Conservation (phyloP, 257 asterid species). For the Primulina tabacum region DNA sequence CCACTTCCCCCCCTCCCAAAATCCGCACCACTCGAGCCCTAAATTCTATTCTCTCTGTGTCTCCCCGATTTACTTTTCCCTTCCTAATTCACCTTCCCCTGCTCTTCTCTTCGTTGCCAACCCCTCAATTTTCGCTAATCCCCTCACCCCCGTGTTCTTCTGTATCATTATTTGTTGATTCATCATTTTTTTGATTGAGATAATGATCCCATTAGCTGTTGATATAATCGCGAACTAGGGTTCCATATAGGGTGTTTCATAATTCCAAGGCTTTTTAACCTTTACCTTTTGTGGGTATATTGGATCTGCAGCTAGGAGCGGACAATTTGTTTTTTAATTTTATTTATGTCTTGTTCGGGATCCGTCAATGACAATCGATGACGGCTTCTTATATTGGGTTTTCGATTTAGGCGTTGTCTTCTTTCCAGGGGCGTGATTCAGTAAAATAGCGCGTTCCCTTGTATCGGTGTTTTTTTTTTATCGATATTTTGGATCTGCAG, state of each 20-base stretch:
- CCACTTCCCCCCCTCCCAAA: too few species aligned
- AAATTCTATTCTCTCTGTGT: too few species aligned
- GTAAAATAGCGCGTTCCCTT: not conserved
- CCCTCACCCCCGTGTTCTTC: slow-evolving; percentile 16
- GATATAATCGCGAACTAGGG: not conserved
- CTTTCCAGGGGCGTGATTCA: slow-evolving; percentile 38
- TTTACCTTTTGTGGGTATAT: slow-evolving; percentile 12
- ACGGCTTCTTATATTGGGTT: slow-evolving; percentile 41
- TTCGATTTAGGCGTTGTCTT: slow-evolving; percentile 30
- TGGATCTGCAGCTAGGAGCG: slow-evolving; percentile 15
- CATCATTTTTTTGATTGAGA: not conserved
- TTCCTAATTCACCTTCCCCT: slow-evolving; percentile 24
- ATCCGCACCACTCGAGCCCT: too few species aligned
- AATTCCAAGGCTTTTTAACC: not conserved
- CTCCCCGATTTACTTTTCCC: not conserved
- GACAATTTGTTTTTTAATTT: too few species aligned
- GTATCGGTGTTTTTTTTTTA: slow-evolving; percentile 21
- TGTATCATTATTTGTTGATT: not conserved
- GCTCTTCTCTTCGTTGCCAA: not conserved
- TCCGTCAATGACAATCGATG: slow-evolving; percentile 25
- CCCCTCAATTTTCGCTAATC: slow-evolving; percentile 40
- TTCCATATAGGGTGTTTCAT: not conserved
- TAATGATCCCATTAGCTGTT: not conserved
- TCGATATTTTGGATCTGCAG: slow-evolving; percentile 22
- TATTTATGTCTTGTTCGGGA: not conserved